A percentile compares a stretch with the other conserved stretches of the same genome.
Conservation (phyloP, 176 grass and related monocot genomes). For the Eragrostis nindensis region DNA sequence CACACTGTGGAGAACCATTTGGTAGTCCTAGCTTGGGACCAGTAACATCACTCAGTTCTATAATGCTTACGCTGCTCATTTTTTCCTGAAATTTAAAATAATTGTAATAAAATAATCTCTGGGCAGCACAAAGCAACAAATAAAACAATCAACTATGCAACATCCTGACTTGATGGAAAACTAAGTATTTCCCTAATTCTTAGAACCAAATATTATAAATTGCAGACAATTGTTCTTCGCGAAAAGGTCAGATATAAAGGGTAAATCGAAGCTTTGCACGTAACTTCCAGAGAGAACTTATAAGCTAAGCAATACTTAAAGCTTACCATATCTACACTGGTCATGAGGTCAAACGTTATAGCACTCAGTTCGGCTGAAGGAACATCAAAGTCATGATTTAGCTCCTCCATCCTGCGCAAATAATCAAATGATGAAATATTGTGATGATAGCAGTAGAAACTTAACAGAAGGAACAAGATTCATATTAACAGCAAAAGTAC, state of each 20-base stretch:
- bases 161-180: neutral
- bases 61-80: conserved; percentile 55
- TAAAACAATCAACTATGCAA: neutral
- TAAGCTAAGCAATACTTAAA: conserved; percentile 6
- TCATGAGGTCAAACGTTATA: conserved; percentile 76
- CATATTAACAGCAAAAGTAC: neutral
- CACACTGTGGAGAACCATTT: conserved; percentile 60
- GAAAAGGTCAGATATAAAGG: neutral
- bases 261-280: neutral
- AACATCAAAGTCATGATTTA: conserved; percentile 37
- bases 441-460: conserved; percentile 25
- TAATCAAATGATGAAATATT: conserved; percentile 18
- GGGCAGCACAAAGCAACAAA: too few relatives aligned
- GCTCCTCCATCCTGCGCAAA: conserved; percentile 57
- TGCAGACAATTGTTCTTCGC: neutral
- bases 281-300: neutral
- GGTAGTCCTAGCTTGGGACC: conserved; percentile 82
- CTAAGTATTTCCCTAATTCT: neutral
- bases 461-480: conserved; percentile 12
- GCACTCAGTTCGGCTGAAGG: conserved; percentile 54
- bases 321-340: conserved; percentile 76
- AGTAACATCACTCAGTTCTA: conserved; percentile 71
- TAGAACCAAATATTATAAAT: neutral
- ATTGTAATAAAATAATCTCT: conserved; percentile 12
- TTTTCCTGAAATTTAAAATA: conserved; percentile 67